These are phyloP conservation scores for Margaritispora aquatica DNA, from an alignment of 495 filamentous ascomycete species.

Conservation along the genomic window DNA sequence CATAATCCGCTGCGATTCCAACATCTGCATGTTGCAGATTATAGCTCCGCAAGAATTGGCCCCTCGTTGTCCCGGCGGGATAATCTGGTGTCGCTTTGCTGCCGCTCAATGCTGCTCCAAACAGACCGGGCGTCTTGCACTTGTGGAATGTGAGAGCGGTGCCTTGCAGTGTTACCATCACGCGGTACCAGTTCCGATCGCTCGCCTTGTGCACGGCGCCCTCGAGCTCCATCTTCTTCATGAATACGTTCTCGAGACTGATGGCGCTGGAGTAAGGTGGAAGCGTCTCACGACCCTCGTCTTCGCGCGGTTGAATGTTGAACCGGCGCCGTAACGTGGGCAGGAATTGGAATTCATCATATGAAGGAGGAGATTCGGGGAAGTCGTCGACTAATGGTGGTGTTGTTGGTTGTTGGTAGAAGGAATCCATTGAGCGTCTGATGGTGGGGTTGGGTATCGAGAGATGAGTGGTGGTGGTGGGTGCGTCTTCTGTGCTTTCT, in stretches of 20 bases:
- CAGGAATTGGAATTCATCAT: conserved; percentile 25
- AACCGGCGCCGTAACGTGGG: conserved; percentile 20
- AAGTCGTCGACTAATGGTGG: background rate
- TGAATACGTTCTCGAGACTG: conserved; percentile 44
- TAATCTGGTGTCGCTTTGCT: conserved; percentile 33
- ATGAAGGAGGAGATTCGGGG: conserved; percentile 9
- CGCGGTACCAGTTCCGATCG: conserved; percentile 47
- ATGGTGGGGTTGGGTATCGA: background rate
- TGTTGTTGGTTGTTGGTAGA: conserved; percentile 4
- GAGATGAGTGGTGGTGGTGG: background rate
- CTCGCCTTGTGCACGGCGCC: conserved; percentile 46
- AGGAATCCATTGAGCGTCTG: conserved; percentile 14
- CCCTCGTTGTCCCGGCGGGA: conserved; percentile 35
- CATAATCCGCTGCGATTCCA: conserved; percentile 57
- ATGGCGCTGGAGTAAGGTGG: conserved; percentile 52
- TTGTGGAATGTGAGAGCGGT: conserved; percentile 53
- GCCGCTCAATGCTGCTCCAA: conserved; percentile 26
- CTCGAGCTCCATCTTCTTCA: conserved; percentile 51
- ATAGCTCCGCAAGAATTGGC: conserved; percentile 46
- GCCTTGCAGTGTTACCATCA: conserved; percentile 52
- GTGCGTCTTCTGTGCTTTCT: background rate
- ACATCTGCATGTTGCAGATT: conserved; percentile 60
- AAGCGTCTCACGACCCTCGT: conserved; percentile 37
- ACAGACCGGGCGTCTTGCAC: conserved; percentile 38
- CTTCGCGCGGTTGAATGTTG: conserved; percentile 35